Percentiles rank a stretch among this genome's conserved stretches.
These are phyloP conservation scores for Camelina hispida DNA, from an alignment of 345 rosid genomes.

Conservation along the genomic window DNA sequence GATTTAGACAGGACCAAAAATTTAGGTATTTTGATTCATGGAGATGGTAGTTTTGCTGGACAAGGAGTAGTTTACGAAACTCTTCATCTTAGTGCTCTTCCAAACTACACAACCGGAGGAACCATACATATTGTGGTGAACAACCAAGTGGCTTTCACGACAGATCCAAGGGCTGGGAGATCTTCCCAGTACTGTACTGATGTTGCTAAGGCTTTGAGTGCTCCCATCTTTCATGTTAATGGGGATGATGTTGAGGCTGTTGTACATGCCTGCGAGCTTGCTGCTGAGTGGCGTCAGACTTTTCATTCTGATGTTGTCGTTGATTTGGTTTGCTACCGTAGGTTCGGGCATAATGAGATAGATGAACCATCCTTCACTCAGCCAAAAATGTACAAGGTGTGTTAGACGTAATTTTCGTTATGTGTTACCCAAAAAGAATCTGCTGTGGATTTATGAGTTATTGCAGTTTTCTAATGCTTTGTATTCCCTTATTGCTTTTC, in stretches of 20 bases:
- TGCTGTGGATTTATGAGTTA: background rate
- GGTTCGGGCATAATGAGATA: slow-evolving; percentile 86
- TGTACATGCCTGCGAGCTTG: slow-evolving; percentile 80
- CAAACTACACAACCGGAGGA: slow-evolving; percentile 83
- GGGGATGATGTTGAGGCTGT: slow-evolving; percentile 87
- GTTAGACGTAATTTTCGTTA: slow-evolving; percentile 16
- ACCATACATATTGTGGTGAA: slow-evolving; percentile 88
- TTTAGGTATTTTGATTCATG: slow-evolving; percentile 80
- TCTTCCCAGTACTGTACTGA: slow-evolving; percentile 91
- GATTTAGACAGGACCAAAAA: slow-evolving; percentile 76
- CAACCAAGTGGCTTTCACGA: slow-evolving; percentile 91
- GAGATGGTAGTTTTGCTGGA: slow-evolving; percentile 94
- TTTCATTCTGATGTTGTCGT: slow-evolving; percentile 85
- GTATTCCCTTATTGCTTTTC: slow-evolving; percentile 17
- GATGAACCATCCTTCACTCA: slow-evolving; percentile 90
- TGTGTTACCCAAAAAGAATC: background rate
- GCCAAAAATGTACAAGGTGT: slow-evolving; percentile 84
- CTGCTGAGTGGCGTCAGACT: slow-evolving; percentile 91
- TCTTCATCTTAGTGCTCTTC: slow-evolving; percentile 86
- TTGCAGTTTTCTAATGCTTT: slow-evolving; percentile 6
- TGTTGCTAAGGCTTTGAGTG: slow-evolving; percentile 88
- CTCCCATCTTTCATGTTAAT: slow-evolving; percentile 83
- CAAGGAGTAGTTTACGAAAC: slow-evolving; percentile 92
- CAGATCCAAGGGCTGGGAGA: slow-evolving; percentile 80
- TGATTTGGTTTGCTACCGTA: slow-evolving; percentile 76